A percentile compares a stretch with the other conserved stretches of the same genome.
These are phyloP conservation scores for Balakata baccata DNA, from an alignment of 345 rosid genomes.

Conservation along the genomic window DNA sequence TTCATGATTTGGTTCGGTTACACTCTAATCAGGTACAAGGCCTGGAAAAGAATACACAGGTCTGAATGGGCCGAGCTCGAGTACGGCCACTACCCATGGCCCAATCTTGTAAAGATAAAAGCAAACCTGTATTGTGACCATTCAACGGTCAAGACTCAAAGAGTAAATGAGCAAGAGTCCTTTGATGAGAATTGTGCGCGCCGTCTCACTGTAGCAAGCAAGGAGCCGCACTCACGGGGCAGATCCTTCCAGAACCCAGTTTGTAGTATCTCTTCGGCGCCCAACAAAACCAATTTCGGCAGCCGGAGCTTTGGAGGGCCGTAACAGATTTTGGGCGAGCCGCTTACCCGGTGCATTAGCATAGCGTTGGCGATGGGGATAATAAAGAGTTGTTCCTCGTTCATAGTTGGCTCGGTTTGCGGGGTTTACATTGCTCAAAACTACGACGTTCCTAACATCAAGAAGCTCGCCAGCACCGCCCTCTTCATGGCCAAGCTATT, in stretches of 20 bases:
- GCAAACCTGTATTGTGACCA: no score
- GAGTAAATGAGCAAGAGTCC: no score
- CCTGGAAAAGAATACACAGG: no score
- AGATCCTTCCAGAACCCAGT: background rate
- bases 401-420: conserved; percentile 55
- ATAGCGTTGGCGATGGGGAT: conserved; percentile 55
- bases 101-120: no score
- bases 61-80: no score
- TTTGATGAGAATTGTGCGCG: no score
- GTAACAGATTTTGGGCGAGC: background rate
- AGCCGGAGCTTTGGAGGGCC: background rate
- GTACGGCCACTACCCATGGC: no score
- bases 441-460: conserved; percentile 83
- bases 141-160: no score
- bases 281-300: background rate
- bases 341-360: background rate
- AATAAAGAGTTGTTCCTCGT: conserved; percentile 56
- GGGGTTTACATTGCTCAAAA: conserved; percentile 87
- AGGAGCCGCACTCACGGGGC: background rate
- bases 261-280: background rate
- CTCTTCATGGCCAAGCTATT: conserved; percentile 49
- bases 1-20: no score
- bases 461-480: conserved; percentile 42
- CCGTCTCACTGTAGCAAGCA: no score
- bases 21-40: no score